These are phyloP conservation scores for Lactarius sp. DNA, from an alignment of 768 basidiomycete species.

Conservation along the genomic window DNA sequence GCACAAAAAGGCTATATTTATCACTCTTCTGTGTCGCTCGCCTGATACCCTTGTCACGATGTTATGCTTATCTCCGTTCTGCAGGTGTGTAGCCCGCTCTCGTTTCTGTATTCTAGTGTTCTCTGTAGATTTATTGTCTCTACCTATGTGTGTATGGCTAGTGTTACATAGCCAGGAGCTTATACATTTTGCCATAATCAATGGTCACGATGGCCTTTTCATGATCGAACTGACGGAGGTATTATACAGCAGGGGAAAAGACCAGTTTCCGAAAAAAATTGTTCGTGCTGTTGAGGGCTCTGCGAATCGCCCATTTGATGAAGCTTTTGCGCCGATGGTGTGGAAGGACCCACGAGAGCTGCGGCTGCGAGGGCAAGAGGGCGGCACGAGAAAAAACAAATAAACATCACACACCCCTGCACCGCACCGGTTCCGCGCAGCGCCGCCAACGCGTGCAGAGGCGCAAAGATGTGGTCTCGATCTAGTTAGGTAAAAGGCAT, in stretches of 20 bases:
- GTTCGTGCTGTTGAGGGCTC: neutral
- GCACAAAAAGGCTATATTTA: neutral
- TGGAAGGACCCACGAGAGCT: neutral
- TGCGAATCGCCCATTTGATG: neutral
- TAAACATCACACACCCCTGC: neutral
- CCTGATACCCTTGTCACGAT: conserved; percentile 10
- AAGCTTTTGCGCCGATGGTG: neutral
- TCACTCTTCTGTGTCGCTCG: neutral
- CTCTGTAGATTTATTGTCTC: conserved; percentile 15
- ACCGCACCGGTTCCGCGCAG: neutral
- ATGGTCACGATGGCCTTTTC: neutral
- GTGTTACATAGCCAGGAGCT: neutral
- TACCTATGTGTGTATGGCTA: conserved; percentile 1
- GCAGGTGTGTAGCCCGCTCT: conserved; percentile 5
- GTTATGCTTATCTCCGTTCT: conserved; percentile 1
- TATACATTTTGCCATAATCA: neutral
- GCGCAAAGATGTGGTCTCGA: neutral
- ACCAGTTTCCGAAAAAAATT: neutral
- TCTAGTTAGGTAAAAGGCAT: neutral
- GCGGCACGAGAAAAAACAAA: neutral
- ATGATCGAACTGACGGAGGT: neutral
- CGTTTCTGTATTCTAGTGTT: conserved; percentile 16
- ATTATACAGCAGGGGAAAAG: neutral
- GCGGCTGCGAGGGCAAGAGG: neutral
- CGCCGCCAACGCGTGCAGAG: neutral